Evolutionary conservation across 768 basidiomycete genomes (phyloP).

Genomic region (Lentinula guzmanii): DNA sequence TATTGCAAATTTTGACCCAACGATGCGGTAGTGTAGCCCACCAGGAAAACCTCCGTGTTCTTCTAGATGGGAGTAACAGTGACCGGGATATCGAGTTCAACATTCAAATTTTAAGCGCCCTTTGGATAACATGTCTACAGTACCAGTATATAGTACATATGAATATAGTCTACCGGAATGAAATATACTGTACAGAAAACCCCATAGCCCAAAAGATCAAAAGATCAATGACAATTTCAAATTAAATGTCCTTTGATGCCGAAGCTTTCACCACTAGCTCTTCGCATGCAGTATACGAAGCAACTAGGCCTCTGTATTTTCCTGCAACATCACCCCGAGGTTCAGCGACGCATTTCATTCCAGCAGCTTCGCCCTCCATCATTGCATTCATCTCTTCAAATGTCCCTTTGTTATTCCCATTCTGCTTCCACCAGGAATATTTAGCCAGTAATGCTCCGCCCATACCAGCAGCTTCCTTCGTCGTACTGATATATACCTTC

Average conservation of each 20-base stretch:
- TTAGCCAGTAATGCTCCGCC: conserved; percentile 70
- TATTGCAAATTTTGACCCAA: neutral
- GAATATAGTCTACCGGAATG: too few species aligned
- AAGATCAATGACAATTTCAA: neutral
- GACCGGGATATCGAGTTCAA: neutral
- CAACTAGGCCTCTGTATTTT: conserved; percentile 51
- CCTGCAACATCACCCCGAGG: conserved; percentile 37
- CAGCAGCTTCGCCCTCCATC: conserved; percentile 36
- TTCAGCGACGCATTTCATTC: conserved; percentile 57
- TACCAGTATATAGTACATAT: too few species aligned
- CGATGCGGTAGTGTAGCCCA: neutral
- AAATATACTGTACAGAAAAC: neutral
- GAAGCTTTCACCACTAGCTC: conserved; percentile 30
- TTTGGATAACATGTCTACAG: too few species aligned
- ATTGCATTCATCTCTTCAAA: conserved; percentile 59
- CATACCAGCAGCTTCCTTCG: conserved; percentile 66
- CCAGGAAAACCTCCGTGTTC: neutral
- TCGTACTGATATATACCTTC: conserved; percentile 62
- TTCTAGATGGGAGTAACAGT: neutral
- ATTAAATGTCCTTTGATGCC: neutral
- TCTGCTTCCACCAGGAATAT: conserved; percentile 36
- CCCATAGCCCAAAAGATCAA: neutral
- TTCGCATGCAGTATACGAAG: conserved; percentile 52
- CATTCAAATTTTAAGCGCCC: neutral
- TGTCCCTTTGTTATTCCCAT: conserved; percentile 23